Evolutionary conservation across 495 filamentous ascomycete species (phyloP).

Genomic region (Bombardia bombarda): DNA sequence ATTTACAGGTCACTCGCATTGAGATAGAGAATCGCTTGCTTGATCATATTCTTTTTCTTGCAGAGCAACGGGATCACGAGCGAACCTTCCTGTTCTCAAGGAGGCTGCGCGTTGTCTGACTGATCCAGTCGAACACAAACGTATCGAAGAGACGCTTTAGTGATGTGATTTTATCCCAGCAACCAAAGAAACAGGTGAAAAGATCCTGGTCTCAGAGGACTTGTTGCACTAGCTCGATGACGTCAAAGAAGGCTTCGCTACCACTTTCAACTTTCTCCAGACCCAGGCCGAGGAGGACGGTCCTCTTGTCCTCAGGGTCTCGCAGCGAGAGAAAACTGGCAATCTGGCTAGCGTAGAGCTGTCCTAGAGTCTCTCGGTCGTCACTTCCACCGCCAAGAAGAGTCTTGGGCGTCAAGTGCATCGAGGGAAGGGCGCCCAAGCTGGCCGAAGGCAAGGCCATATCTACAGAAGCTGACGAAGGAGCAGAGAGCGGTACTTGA

Average conservation of each 20-base stretch:
- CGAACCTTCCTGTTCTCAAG: too few relatives aligned
- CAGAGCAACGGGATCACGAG: too few relatives aligned
- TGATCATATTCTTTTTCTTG: too few relatives aligned
- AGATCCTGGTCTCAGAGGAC: constrained; percentile 36
- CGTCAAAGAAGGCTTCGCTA: constrained; percentile 70
- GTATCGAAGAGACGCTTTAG: neutral
- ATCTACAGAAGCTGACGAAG: constrained; percentile 51
- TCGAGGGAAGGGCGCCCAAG: constrained; percentile 61
- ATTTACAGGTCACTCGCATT: too few relatives aligned
- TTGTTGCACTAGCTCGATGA: constrained; percentile 72
- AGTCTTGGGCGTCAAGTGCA: constrained; percentile 78
- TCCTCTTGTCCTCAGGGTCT: constrained; percentile 67
- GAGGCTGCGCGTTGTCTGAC: too few relatives aligned
- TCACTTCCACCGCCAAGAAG: constrained; percentile 76
- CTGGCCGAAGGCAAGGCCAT: constrained; percentile 44
- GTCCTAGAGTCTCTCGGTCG: constrained; percentile 74
- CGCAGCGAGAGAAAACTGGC: constrained; percentile 67
- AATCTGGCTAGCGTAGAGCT: constrained; percentile 82
- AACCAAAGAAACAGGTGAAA: too few relatives aligned
- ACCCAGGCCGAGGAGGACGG: constrained; percentile 76
- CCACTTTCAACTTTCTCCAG: constrained; percentile 54
- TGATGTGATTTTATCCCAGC: too few relatives aligned
- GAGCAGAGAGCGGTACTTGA: constrained; percentile 73
- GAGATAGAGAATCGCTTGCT: too few relatives aligned
- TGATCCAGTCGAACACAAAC: too few relatives aligned